Evolutionary conservation across 2,329 filamentous ascomycete genomes (phyloP), one percentile per base, ranked within the genome.

Genomic region (Exophiala aquamarina): DNA sequence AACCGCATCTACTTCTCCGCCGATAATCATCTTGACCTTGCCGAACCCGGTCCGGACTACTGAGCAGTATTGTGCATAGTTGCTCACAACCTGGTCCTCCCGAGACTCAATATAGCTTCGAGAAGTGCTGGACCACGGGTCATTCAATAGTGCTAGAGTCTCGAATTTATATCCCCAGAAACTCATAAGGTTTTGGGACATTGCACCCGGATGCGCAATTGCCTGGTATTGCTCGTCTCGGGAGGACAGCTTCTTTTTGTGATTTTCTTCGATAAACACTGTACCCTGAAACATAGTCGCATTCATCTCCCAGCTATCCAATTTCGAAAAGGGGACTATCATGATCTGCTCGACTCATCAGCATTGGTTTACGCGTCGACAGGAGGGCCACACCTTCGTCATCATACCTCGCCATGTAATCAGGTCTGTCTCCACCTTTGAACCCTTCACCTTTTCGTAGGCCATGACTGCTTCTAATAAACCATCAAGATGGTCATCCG

Each of bases 81-180:
- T 98, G 66, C 85, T 91, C 40, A 96, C 91, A 7, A 84, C 62
- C 44, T 86, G 75, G 2, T 81, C 66, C 34, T 87, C 82, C 20
- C 93, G 82, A 46, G 70, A 72, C 63, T 95, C 91, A 54, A 98
- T 96, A 49, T 84, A 82, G 1, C 87, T 84, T 46, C 88, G 81
- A 1, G 83, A 72, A 0, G 82, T 85, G 47, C 86, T 79, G 44
- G 78, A 83, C 83, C 91, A 96, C 1, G 85, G 79, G 2, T 76
- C 71, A 2, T 88, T 84, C 3, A 97, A 71, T 2, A 93, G 84
- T 5, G 84, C 83, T 2, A 98, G 69, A 0, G 89, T 87, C 68
- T 98, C 93, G 61, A 98, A 98, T 65, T 98, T 98, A 73, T 98
- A 98, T 28, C 92, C 92, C 92, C 92, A 97, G 63, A 84, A 98